Evolutionary conservation across 192 early-diverging fungal genomes (phyloP), one percentile per base, ranked within the genome.

Genomic region (Anaeromyces robustus): DNA sequence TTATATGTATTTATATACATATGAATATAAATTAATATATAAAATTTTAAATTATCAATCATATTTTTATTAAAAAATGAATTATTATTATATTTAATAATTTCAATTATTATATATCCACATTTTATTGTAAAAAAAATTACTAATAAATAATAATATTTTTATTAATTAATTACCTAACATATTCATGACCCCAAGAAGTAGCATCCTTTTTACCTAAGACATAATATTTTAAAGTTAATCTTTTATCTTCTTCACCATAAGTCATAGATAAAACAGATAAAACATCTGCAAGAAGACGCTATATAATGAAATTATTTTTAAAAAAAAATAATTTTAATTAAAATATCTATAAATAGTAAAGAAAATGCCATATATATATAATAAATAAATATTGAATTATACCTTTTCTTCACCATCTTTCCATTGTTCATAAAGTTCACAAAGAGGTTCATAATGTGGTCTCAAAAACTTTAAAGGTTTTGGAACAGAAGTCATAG

Each of bases 401-500:
- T n/a, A 32, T 82, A 94, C 92, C 91, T 94, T 96, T 86, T 95
- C 91, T 83, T 92, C 88, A 28, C 81, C 87, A 82, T 88, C 85
- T n/a, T 85, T 80, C 97, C 97, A 98, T 18, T 83, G 85, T 19
- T 92, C 90, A 81, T 93, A 94, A 30, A 95, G 84, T 19, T 87
- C 87, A 52, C 86, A 84, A 79, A 98, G 82, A 9, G 90, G 88
- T 77, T 84, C 83, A 85, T 97, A 98, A 80, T 96, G 94, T 41
- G 92, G 92, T 80, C 96, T 90, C 79, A 99, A 86, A 82, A 94
- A 99, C 87, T 99, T 99, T 83, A 99, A 90, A 30, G 96, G 97
- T 85, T 99, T 99, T 78, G 98, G 96, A 9, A 98, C 98, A n/a
- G 96, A 95, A 12, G 98, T 98, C 98, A 99, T 99, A 77, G 98